Conservation (phyloP, 108 stramenopile genomes). For the Skeletonema menzelii region DNA sequence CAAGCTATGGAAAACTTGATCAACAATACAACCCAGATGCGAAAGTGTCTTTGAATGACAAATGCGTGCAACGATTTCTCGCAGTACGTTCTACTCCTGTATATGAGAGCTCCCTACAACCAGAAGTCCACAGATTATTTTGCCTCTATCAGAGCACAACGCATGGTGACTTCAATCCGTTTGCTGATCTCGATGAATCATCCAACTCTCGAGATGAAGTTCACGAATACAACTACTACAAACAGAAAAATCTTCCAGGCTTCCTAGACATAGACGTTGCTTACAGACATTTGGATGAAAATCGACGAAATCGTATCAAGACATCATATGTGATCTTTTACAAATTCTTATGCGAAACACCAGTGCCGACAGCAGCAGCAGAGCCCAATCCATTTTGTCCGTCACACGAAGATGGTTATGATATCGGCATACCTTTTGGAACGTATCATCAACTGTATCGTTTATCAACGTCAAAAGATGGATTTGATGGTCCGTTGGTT, state of each 20-base stretch:
- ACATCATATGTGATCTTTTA: slow-evolving; percentile 53
- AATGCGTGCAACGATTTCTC: slow-evolving; percentile 38
- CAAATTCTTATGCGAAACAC: slow-evolving; percentile 79
- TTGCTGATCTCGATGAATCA: slow-evolving; percentile 16
- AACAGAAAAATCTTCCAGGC: slow-evolving; percentile 19
- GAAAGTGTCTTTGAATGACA: slow-evolving; percentile 3
- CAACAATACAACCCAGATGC: slow-evolving; percentile 7
- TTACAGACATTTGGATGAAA: slow-evolving; percentile 41
- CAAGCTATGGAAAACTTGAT: slow-evolving; percentile 9
- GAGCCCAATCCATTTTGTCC: background rate
- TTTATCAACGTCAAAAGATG: slow-evolving; percentile 42
- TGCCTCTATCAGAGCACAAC: slow-evolving; percentile 65
- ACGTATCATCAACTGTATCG: slow-evolving; percentile 93
- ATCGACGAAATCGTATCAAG: slow-evolving; percentile 32
- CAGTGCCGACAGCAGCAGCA: slow-evolving; percentile 32
- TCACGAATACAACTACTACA: slow-evolving; percentile 13
- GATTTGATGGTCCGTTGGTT: slow-evolving; percentile 69
- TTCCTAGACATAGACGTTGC: slow-evolving; percentile 49
- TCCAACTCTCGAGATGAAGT: slow-evolving; percentile 5
- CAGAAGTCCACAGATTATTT: slow-evolving; percentile 78
- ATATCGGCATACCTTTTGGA: slow-evolving; percentile 50
- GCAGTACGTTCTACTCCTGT: slow-evolving; percentile 68
- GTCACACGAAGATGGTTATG: slow-evolving; percentile 32
- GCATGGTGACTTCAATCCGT: slow-evolving; percentile 80
- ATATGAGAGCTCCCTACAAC: slow-evolving; percentile 62